Base-by-base conservation (phyloP, 2,329 filamentous ascomycete species). In the Fusarium verticillioides region DNA sequence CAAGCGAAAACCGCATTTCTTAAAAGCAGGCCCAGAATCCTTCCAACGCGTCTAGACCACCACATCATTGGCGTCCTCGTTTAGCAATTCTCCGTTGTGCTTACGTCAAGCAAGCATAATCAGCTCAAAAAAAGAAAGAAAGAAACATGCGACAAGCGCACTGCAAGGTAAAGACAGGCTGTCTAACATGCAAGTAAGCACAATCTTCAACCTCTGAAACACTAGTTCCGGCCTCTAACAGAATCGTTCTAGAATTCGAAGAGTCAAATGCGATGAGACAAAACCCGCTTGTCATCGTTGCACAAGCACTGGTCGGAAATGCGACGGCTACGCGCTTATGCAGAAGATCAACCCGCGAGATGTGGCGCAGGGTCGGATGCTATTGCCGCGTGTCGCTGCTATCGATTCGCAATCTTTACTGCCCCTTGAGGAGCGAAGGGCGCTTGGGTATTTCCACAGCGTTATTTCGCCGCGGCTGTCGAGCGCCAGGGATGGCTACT, bases 371-470 rank as follows among this genome's bases (percentile, higher is more conserved):
- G 18, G 30, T 12, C 39, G 54, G n/a, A 36, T 47, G 28, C 1
- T 59, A 0, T 8, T 49, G 23, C 56, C 56, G 26, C 42, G 32
- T 9, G 23, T 28, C 1, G 19, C 37, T 15, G 5, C 32, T 1
- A 18, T 47, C 9, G 2, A 26, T 6, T 18, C 56, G 13, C 56
- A 49, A 19, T 7, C 56, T 5, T 4, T 59, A 13, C 42, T 59
- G 0, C 56, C 42, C 0, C 3, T 50, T 1, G 19, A 34, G 5
- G 60, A 63, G 16, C 40, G 21, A 7, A 57, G 60, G n/a, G 62
- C 49, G 40, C 30, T 70, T 15, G 53, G 66, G 23, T 72, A 70
- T 36, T 72, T 71, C 18, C 32, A 52, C 37, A 32, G 49, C 18
- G 47, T 62, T 11, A 58, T 63, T 28, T 63, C 65, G 7, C 69